Conservation (phyloP, 805 yeast species). For the Wickerhamomyces subpelliculosus region DNA sequence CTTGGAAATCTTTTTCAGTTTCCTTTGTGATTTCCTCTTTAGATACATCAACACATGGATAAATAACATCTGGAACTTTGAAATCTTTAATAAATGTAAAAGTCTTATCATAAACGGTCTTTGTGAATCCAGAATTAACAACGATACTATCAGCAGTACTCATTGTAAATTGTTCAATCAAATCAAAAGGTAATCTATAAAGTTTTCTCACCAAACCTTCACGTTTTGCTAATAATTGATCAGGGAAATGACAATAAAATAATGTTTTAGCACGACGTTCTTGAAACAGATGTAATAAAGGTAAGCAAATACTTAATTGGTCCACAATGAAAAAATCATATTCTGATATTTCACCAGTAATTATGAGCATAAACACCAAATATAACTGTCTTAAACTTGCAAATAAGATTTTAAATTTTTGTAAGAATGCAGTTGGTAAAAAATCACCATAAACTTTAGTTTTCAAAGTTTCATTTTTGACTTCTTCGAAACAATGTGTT, state of each 20-base stretch:
- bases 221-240: constrained; percentile 64
- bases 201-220: constrained; percentile 46
- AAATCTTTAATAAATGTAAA: constrained; percentile 37
- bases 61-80: constrained; percentile 27
- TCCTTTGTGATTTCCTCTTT: constrained; percentile 17
- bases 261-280: constrained; percentile 44
- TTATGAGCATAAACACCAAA: constrained; percentile 41
- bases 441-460: constrained; percentile 79
- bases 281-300: constrained; percentile 47
- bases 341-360: constrained; percentile 35
- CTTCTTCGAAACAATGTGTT: constrained; percentile 87
- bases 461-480: constrained; percentile 46
- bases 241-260: constrained; percentile 97
- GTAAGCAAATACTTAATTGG: constrained; percentile 80
- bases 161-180: constrained; percentile 77
- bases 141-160: constrained; percentile 69
- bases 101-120: constrained; percentile 55
- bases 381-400: constrained; percentile 81
- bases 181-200: constrained; percentile 79
- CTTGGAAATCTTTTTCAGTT: constrained; percentile 9
- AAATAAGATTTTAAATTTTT: constrained; percentile 70
- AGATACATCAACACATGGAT: constrained; percentile 62
- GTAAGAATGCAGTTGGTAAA: constrained; percentile 63
- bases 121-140: constrained; percentile 86
- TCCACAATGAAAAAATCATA: constrained; percentile 80